A percentile compares a stretch with the other conserved stretches of the same genome.
Conservation (phyloP, 139 green algal species). For the Chlorella sp. region DNA sequence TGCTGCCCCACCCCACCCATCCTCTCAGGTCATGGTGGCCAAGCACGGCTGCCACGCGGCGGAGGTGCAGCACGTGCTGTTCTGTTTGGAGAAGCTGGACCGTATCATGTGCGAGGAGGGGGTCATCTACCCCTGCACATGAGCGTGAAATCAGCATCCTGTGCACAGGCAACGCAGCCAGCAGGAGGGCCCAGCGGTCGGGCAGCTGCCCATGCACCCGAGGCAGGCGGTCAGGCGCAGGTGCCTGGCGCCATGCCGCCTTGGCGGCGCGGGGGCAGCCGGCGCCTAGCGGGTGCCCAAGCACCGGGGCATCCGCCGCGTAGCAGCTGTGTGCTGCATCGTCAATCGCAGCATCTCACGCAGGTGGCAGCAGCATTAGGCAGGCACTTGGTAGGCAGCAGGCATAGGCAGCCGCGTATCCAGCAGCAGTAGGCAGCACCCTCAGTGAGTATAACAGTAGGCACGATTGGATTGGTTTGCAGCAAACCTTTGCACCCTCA, state of each 20-base stretch:
- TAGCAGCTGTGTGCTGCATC: too few species aligned
- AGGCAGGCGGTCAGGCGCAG: too few species aligned
- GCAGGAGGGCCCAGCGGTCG: background rate
- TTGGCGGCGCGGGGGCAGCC: background rate
- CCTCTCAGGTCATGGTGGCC: background rate
- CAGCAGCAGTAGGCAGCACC: too few species aligned
- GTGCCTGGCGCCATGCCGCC: too few species aligned
- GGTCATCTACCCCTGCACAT: background rate
- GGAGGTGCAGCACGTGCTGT: conserved; percentile 15
- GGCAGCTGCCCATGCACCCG: too few species aligned
- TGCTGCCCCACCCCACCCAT: background rate
- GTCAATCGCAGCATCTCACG: background rate
- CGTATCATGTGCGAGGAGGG: background rate
- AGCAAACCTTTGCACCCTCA: too few species aligned
- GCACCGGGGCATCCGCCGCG: too few species aligned
- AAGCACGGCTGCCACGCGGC: background rate
- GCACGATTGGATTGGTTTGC: too few species aligned
- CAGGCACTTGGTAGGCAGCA: background rate
- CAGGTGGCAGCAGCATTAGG: background rate
- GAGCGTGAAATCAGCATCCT: background rate
- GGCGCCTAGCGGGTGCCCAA: too few species aligned
- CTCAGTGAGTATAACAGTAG: too few species aligned
- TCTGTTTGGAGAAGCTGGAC: background rate
- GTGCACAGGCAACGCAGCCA: background rate
- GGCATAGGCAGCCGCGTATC: too few species aligned